Evolutionary conservation across 169 alveolate genomes (phyloP), one percentile per base, ranked within the genome.

Genomic region (Plasmodium falciparum): DNA sequence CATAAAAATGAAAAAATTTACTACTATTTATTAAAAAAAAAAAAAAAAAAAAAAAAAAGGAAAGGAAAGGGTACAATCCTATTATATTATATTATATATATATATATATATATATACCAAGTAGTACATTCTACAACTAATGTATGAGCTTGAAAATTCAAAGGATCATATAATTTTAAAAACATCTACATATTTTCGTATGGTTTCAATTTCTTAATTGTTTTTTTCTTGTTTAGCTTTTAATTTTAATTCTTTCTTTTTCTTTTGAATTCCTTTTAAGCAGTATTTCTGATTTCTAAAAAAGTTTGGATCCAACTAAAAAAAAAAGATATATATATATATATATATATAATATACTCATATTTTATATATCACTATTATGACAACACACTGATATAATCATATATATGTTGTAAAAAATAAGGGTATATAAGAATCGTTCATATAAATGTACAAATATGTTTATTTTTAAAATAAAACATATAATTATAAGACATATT

Each of bases 301-400:
- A 76, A 95, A 95, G 74, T 95, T 95, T 33, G 97, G 94, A 91
- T 92, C 91, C 95, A 93, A 83, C 95, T 93, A 88, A 2, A 69
- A 39, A 72, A 8, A 17, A 24, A 59, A 33, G 24, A 45, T 1
- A 17, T 17, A 47, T 11, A 74, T 3, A 71, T 49, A 59, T 33
- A 56, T 63, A 66, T 17, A 62, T 7, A 78, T 47, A 49, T n/a
- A 49, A 54, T 4, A 8, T 1, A 9, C 20, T 54, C 11, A 56
- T 15, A 56, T 12, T 56, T 6, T 56, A 56, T 56, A 13, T 56
- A 56, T 56, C n/a, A 56, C 6, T 56, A 56, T 56, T 56, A 56
- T 13, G 13, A 56, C 29, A 56, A 56, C 15, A 33, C 45, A 33
- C 6, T 33, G 9, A 33, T 33, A 33, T 33, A 5, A 33, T 33